Evolutionary conservation across 805 yeast species (phyloP).

Genomic region (Candida sanyiensis): DNA sequence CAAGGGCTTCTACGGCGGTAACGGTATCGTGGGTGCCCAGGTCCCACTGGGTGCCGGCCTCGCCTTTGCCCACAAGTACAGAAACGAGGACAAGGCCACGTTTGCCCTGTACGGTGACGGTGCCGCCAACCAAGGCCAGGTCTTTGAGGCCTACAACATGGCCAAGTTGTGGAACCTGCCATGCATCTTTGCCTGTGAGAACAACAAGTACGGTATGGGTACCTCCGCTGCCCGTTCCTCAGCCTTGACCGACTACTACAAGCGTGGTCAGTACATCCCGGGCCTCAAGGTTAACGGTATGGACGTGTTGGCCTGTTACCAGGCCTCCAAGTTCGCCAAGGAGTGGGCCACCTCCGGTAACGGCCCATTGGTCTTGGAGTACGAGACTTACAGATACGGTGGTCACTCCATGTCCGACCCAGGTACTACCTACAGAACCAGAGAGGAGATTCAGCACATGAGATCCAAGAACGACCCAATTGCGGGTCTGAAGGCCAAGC

Average conservation of each 20-base stretch:
- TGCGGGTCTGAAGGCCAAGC: constrained; percentile 86
- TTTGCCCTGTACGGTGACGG: constrained; percentile 97
- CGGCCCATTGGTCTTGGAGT: constrained; percentile 94
- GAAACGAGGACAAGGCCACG: constrained; percentile 71
- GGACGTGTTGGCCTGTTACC: constrained; percentile 94
- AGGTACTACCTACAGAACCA: constrained; percentile 99
- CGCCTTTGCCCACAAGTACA: constrained; percentile 97
- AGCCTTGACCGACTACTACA: constrained; percentile 93
- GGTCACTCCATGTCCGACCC: constrained; percentile 99
- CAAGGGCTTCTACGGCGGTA: constrained; percentile 95
- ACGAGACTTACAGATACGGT: constrained; percentile 98
- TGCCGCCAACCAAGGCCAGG: constrained; percentile 99
- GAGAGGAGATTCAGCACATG: constrained; percentile 99
- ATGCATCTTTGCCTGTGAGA: constrained; percentile 92
- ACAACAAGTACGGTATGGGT: constrained; percentile 99
- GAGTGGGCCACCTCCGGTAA: constrained; percentile 92
- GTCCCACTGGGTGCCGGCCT: constrained; percentile 97
- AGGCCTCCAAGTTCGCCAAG: constrained; percentile 94
- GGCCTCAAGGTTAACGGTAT: constrained; percentile 98
- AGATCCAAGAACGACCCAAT: constrained; percentile 97
- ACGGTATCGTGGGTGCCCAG: constrained; percentile 99
- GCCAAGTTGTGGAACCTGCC: constrained; percentile 98
- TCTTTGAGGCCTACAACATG: constrained; percentile 96
- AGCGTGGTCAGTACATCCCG: constrained; percentile 99
- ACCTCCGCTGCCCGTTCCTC: constrained; percentile 96